A percentile compares a stretch with the other conserved stretches of the same genome.
Evolutionary conservation across 2,329 filamentous ascomycete genomes (phyloP).

Genomic region (Simplicillium aogashimaense): DNA sequence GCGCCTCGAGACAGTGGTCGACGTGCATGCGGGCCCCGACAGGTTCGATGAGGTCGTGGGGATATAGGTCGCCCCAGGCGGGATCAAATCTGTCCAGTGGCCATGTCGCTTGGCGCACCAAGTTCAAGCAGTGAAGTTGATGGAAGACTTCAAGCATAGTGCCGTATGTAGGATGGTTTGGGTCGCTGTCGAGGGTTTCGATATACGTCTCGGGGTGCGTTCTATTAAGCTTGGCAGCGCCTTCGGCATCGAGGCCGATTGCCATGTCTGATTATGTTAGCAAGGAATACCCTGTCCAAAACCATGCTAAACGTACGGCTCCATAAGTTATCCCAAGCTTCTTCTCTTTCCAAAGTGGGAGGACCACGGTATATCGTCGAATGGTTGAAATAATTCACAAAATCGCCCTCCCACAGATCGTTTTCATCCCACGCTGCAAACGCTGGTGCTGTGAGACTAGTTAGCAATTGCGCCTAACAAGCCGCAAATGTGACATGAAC

Average conservation of each 20-base stretch:
- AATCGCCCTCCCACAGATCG: conserved; percentile 3
- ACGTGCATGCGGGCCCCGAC: conserved; percentile 8
- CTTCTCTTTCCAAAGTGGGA: conserved; percentile 4
- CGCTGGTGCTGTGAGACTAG: no score
- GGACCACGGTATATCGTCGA: conserved; percentile 5
- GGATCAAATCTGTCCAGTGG: conserved; percentile 6
- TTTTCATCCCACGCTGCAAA: no score
- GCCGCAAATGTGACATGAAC: no score
- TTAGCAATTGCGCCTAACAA: no score
- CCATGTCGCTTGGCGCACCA: conserved; percentile 7
- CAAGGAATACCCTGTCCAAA: not conserved
- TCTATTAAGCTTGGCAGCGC: conserved; percentile 5
- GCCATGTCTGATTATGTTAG: conserved; percentile 1
- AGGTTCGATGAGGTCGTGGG: conserved; percentile 4
- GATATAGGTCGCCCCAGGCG: conserved; percentile 8
- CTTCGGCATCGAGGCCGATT: not conserved
- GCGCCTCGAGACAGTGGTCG: conserved; percentile 10
- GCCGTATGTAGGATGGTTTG: conserved; percentile 5
- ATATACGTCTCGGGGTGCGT: conserved; percentile 1
- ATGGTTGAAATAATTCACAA: conserved; percentile 2
- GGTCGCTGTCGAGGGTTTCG: conserved; percentile 1
- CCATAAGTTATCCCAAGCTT: conserved; percentile 5
- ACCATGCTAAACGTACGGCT: conserved; percentile 1
- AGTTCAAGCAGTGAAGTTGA: conserved; percentile 10
- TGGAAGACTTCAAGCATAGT: conserved; percentile 9